Base-by-base conservation (phyloP, 306 rosid genomes). In the Cicer chorassanicum region DNA sequence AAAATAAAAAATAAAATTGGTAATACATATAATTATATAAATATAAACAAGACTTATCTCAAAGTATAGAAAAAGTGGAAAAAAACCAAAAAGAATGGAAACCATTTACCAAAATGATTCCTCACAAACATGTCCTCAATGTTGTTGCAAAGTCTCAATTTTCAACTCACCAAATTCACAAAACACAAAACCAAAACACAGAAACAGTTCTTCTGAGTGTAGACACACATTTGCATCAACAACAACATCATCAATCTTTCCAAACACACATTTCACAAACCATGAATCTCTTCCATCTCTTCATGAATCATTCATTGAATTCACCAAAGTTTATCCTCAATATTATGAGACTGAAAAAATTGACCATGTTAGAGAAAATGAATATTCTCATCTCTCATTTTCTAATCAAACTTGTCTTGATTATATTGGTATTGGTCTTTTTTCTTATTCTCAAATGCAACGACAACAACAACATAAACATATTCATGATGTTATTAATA, bases 341-440 rank as follows among this genome's bases (percentile, higher is more conserved):
- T 94, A 84, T 82, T 79, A 74, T 5, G 86, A 88, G 42, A 91
- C 98, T 4, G 82, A 83, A 10, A 70, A 74, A 69, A 87, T 87
- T 11, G 98, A 94, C 59, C 82, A 75, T 14, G 83, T 90, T 38
- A 79, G 98, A 86, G 85, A 82, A 56, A 80, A 86, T 15, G 93
- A 94, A 6, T 94, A 91, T 61, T 38, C 73, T 54, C 96, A 91
- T 73, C 97, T 93, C 66, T 77, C 87, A 3, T 59, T 56, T 36
- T 83, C 92, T 8, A 81, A 79, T 38, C 89, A 83, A 16, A 84
- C 90, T 65, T 90, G 97, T 74, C 94, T 91, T 62, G 98, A 94
- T 82, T 94, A 94, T 48, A 87, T 94, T 42, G 98, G 98, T 36
- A 87, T 90, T 55, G 98, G 98, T 68, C 96, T 94, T 53, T 94